Percentiles rank a stretch among this genome's conserved stretches.
Evolutionary conservation across 2,329 filamentous ascomycete genomes (phyloP).

Genomic region (Mariannaea elegans): DNA sequence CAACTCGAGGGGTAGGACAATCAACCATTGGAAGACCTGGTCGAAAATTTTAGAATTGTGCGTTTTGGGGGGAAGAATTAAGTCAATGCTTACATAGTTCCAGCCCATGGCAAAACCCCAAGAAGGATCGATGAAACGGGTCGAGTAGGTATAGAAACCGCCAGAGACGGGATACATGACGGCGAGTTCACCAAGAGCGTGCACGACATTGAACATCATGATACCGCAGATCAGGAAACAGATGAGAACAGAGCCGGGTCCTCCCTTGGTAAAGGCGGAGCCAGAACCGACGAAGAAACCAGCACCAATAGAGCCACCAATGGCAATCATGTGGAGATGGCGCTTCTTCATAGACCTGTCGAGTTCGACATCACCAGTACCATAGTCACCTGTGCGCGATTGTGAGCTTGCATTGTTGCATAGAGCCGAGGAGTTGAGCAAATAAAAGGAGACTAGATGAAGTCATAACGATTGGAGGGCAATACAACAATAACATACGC

Average conservation of each 20-base stretch:
- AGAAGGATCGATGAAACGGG: conserved; percentile 69
- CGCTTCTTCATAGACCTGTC: conserved; percentile 62
- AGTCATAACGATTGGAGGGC: background rate
- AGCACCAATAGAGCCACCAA: conserved; percentile 69
- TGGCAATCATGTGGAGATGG: conserved; percentile 70
- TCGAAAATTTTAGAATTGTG: background rate
- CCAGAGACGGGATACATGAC: conserved; percentile 70
- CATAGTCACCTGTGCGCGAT: conserved; percentile 32
- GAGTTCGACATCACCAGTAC: conserved; percentile 45
- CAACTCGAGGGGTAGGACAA: conserved; percentile 60
- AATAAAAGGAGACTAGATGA: background rate
- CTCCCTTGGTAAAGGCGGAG: conserved; percentile 60
- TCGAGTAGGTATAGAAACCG: conserved; percentile 69
- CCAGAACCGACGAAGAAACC: conserved; percentile 71
- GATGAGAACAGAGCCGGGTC: conserved; percentile 55
- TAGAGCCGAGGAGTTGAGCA: background rate
- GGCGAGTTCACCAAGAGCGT: conserved; percentile 68
- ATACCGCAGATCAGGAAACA: conserved; percentile 65
- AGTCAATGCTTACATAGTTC: conserved; percentile 40
- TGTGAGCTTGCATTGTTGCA: conserved; percentile 15
- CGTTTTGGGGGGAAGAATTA: too few relatives aligned
- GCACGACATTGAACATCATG: conserved; percentile 70
- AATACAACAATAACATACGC: conserved; percentile 25
- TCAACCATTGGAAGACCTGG: conserved; percentile 58
- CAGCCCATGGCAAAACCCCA: conserved; percentile 65